A percentile compares a stretch with the other conserved stretches of the same genome.
Evolutionary conservation across 495 filamentous ascomycete genomes (phyloP).

Genomic region (Aspergillus panamensis): DNA sequence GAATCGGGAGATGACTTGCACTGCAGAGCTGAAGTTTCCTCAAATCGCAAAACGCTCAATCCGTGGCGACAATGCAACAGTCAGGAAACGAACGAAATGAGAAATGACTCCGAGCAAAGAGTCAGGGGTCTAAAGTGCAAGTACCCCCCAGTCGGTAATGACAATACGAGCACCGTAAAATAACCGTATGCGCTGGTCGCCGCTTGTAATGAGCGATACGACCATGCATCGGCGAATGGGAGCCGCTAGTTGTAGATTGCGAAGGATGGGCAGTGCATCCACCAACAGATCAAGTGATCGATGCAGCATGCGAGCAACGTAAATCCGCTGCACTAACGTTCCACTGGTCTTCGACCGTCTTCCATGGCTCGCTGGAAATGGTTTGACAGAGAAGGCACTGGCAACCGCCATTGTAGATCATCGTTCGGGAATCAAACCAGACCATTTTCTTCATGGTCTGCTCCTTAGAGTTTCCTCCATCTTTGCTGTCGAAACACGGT

Average conservation of each 20-base stretch:
- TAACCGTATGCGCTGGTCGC: constrained; percentile 30
- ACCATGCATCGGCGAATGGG: constrained; percentile 18
- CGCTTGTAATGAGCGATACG: constrained; percentile 15
- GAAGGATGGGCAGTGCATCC: constrained; percentile 27
- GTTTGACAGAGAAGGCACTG: constrained; percentile 27
- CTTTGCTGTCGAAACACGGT: constrained; percentile 22
- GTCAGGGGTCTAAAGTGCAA: constrained; percentile 10
- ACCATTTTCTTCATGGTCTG: constrained; percentile 36
- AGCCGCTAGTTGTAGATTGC: constrained; percentile 12
- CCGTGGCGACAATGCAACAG: constrained; percentile 1
- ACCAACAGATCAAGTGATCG: constrained; percentile 64
- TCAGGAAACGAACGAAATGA: constrained; percentile 10
- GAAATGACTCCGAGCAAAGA: constrained; percentile 11
- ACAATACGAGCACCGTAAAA: constrained; percentile 26
- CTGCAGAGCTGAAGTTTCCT: constrained; percentile 1
- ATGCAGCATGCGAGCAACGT: constrained; percentile 57
- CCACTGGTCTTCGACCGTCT: constrained; percentile 19
- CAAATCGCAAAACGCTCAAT: constrained; percentile 4
- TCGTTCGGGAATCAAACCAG: constrained; percentile 36
- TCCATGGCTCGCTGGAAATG: constrained; percentile 23
- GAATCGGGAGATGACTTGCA: constrained; percentile 14
- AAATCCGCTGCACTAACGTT: constrained; percentile 28
- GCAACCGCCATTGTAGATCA: constrained; percentile 35
- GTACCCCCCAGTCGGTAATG: constrained; percentile 16
- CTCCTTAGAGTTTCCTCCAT: constrained; percentile 9